phyloP scores from a whole-genome alignment of 2,329 filamentous ascomycete species.

The Ophiostoma populinum region DNA sequence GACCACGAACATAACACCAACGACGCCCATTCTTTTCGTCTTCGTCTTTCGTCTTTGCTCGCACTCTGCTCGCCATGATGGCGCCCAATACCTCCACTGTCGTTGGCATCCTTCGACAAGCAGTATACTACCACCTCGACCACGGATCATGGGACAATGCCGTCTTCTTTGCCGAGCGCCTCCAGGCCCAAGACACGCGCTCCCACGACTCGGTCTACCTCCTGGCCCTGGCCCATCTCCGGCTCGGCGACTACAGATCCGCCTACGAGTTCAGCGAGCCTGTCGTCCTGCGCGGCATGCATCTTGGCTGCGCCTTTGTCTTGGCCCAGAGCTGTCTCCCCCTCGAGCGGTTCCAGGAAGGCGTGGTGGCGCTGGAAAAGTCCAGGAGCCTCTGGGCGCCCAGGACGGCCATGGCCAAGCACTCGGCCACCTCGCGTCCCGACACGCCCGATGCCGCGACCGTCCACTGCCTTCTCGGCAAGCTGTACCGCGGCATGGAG shows the following conservation, averaged over 20 bases:
- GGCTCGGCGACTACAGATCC: slow-evolving; percentile 65
- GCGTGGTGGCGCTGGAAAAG: slow-evolving; percentile 70
- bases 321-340: slow-evolving; percentile 79
- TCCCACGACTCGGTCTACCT: slow-evolving; percentile 69
- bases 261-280: slow-evolving; percentile 70
- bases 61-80: slow-evolving; percentile 22
- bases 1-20: slow-evolving; percentile 5
- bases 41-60: not conserved
- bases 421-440: slow-evolving; percentile 58
- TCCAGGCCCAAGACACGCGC: slow-evolving; percentile 68
- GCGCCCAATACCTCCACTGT: slow-evolving; percentile 33
- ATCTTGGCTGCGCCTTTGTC: slow-evolving; percentile 78
- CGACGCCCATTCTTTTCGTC: slow-evolving; percentile 1
- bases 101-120: slow-evolving; percentile 37
- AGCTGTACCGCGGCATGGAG: slow-evolving; percentile 70
- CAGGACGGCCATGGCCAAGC: slow-evolving; percentile 65
- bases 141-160: slow-evolving; percentile 81
- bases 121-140: slow-evolving; percentile 60
- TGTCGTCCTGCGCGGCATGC: slow-evolving; percentile 49
- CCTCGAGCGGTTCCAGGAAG: slow-evolving; percentile 63
- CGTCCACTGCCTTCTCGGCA: slow-evolving; percentile 69
- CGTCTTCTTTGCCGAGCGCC: slow-evolving; percentile 78
- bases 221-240: slow-evolving; percentile 68
- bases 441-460: slow-evolving; percentile 69
- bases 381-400: slow-evolving; percentile 58